Evolutionary conservation across 345 rosid genomes (phyloP), one percentile per base, ranked within the genome.

Genomic region (Salix dunnii): DNA sequence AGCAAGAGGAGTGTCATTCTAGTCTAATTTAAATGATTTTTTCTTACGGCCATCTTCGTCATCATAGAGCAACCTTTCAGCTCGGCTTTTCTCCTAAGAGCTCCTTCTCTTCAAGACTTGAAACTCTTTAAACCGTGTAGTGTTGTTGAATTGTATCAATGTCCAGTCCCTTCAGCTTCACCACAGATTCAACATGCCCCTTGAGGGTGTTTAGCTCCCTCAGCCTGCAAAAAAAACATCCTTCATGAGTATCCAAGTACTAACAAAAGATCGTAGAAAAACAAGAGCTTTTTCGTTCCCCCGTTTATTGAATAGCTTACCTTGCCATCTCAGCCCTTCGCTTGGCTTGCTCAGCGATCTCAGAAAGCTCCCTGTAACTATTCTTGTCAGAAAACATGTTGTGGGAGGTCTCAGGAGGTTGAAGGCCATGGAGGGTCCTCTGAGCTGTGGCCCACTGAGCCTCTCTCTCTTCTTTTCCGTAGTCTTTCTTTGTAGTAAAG

Each of bases 281-380:
- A n/a, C 62, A 9, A 2, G 0, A 0, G 27, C 28, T 0, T 9
- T 3, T n/a, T 58, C 4, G 27, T 4, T n/a, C 5, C 28, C 28
- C 23, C 0, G 3, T 58, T 58, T 7, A 0, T 51, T 51, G 58
- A 17, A 43, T 43, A 43, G 75, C 80, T 86, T 78, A 94, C 98
- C 97, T 92, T 49, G 99, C 97, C 35, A 95, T 88, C 93, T 95
- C 99, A 7, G 99, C 99, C 30, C 99, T 85, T 25, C 97, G 84
- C 90, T 90, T 94, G 55, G 99, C 99, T 88, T 94, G 97, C 84
- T 95, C 99, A 4, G 99, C 98, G 16, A 95, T 93, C 89, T 95
- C 99, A 5, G 99, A 91, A 30, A 93, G 88, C 80, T 95, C 99
- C 80, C 89, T 83, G 84, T 91, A 92, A 82, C 91, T 82, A 68